Conservation (phyloP, 306 rosid species). For the Fragaria vesca region DNA sequence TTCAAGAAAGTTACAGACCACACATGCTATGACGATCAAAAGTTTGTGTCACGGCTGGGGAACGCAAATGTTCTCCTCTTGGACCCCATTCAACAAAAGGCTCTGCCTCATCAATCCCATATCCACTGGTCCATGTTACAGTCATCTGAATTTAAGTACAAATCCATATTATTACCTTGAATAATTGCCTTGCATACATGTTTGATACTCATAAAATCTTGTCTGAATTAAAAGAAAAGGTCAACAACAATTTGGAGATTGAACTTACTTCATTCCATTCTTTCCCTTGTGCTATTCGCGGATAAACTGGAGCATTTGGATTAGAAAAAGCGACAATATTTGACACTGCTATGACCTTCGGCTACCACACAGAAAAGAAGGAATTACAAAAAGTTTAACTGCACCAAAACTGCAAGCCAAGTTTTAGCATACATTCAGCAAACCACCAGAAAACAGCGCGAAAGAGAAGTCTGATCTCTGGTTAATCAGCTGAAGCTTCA, state of each 20-base stretch:
- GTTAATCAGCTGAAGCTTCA: conserved; percentile 82
- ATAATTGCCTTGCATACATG: not conserved
- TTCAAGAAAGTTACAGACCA: conserved; percentile 33
- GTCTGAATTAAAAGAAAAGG: not conserved
- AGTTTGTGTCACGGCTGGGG: conserved; percentile 77
- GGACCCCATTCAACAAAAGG: conserved; percentile 81
- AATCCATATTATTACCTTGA: conserved; percentile 16
- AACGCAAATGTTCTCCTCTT: conserved; percentile 33
- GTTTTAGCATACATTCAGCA: conserved; percentile 45
- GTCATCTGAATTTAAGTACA: conserved; percentile 49
- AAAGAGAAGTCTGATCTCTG: conserved; percentile 83
- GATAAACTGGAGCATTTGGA: conserved; percentile 86
- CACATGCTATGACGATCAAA: conserved; percentile 73
- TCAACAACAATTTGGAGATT: not conserved
- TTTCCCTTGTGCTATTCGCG: conserved; percentile 85
- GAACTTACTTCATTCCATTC: conserved; percentile 70
- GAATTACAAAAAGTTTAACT: not conserved
- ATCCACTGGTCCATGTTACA: conserved; percentile 91
- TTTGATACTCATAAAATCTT: not conserved
- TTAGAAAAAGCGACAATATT: conserved; percentile 54
- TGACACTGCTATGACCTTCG: conserved; percentile 68
- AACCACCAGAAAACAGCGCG: conserved; percentile 67
- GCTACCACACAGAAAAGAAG: conserved; percentile 38
- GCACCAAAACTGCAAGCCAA: not conserved
- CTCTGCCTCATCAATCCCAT: conserved; percentile 59